These are phyloP conservation scores for Thelephora aurantiotincta DNA, from an alignment of 768 basidiomycete genomes.

Conservation along the genomic window DNA sequence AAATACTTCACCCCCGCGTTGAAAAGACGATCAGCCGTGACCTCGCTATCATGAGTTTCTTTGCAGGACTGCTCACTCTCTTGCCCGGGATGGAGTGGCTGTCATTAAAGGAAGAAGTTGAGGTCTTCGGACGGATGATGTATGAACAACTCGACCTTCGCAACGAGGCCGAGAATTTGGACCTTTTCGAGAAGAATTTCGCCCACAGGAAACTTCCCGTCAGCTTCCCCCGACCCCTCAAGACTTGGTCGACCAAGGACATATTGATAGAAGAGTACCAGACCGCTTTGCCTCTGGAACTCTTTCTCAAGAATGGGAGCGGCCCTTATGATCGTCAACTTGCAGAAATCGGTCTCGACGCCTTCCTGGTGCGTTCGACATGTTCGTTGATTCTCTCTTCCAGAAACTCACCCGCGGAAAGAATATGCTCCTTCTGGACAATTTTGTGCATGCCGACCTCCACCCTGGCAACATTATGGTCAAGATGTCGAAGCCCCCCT, in stretches of 20 bases:
- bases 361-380: constrained; percentile 62
- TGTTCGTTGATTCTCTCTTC: background rate
- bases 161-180: constrained; percentile 79
- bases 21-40: constrained; percentile 74
- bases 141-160: constrained; percentile 83
- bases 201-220: constrained; percentile 64
- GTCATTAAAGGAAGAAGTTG: constrained; percentile 88
- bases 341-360: constrained; percentile 87
- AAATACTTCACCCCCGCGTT: constrained; percentile 86
- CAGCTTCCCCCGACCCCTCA: constrained; percentile 81
- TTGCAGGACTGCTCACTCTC: constrained; percentile 61
- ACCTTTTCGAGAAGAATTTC: constrained; percentile 80
- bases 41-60: constrained; percentile 89
- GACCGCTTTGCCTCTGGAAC: constrained; percentile 81
- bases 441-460: constrained; percentile 89
- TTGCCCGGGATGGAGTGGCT: constrained; percentile 95
- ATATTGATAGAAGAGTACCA: constrained; percentile 88
- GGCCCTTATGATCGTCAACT: constrained; percentile 84
- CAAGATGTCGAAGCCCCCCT: constrained; percentile 83
- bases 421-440: constrained; percentile 97
- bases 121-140: constrained; percentile 96
- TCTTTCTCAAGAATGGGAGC: constrained; percentile 79
- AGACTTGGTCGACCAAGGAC: constrained; percentile 66
- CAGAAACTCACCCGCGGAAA: constrained; percentile 17
- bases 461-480: constrained; percentile 96